phyloP scores from a whole-genome alignment of 768 basidiomycete genomes.

The Russula earlei region DNA sequence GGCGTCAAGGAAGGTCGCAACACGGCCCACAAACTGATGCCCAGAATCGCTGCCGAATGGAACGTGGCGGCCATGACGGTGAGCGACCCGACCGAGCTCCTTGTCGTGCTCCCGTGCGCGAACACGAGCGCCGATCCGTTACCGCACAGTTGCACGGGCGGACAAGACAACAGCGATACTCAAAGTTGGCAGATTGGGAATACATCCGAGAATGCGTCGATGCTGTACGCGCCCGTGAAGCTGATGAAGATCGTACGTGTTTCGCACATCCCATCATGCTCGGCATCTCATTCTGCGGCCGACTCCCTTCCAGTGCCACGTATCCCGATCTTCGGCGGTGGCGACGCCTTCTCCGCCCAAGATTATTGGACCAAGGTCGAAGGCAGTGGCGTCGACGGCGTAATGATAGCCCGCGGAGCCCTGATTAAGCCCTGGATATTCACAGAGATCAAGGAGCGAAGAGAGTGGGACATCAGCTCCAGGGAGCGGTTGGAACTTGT shows the following conservation, averaged over 20 bases:
- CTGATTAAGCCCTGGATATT: conserved; percentile 96
- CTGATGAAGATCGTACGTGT: conserved; percentile 56
- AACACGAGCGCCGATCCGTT: not conserved
- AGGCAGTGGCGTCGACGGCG: conserved; percentile 78
- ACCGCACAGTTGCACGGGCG: conserved; percentile 86
- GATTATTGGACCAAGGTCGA: conserved; percentile 75
- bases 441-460: conserved; percentile 84
- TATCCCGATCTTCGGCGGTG: conserved; percentile 94
- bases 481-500: conserved; percentile 75
- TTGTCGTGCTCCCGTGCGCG: not conserved
- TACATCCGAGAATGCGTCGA: conserved; percentile 87
- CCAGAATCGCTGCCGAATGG: conserved; percentile 51
- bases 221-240: conserved; percentile 61
- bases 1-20: conserved; percentile 87
- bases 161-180: conserved; percentile 90
- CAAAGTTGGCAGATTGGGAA: conserved; percentile 86
- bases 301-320: conserved; percentile 49
- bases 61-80: conserved; percentile 47
- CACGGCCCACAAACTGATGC: conserved; percentile 84
- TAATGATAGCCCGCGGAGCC: conserved; percentile 93
- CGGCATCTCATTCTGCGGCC: not conserved
- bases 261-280: not conserved
- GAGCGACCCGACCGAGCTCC: conserved; percentile 17
- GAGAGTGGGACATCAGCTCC: conserved; percentile 91
- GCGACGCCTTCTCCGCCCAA: conserved; percentile 85